phyloP scores from a whole-genome alignment of 768 basidiomycete species.

The Termitomyces sp. region DNA sequence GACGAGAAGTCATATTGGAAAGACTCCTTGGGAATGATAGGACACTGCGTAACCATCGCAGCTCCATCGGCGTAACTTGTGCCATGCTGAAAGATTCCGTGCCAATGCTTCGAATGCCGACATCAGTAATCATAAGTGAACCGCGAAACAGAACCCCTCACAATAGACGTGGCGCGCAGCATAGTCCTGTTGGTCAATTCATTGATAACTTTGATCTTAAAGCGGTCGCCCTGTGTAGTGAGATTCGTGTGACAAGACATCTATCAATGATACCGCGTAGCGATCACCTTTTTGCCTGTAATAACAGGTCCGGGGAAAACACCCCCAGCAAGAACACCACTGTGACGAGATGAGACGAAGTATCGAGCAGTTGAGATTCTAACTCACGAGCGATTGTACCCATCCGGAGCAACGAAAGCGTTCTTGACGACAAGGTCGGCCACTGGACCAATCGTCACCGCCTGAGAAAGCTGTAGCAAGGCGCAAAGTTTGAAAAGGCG shows the following conservation, averaged over 20 bases:
- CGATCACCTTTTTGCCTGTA: background rate
- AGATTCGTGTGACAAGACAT: background rate
- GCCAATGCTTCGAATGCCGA: background rate
- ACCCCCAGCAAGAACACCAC: background rate
- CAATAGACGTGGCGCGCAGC: slow-evolving; percentile 3
- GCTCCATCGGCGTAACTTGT: slow-evolving; percentile 2
- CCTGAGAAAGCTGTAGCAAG: background rate
- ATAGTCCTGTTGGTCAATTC: slow-evolving; percentile 1
- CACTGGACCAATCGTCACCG: slow-evolving; percentile 3
- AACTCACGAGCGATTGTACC: slow-evolving; percentile 1
- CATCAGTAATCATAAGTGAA: background rate
- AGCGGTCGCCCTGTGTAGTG: background rate
- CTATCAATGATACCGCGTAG: too few relatives aligned
- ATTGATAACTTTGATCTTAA: slow-evolving; percentile 5
- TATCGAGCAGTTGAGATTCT: background rate
- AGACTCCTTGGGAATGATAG: slow-evolving; percentile 1
- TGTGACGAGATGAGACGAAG: background rate
- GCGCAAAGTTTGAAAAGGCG: background rate
- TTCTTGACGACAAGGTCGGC: slow-evolving; percentile 4
- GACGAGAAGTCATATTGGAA: background rate
- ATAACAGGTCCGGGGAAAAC: slow-evolving; percentile 2
- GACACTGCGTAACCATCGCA: slow-evolving; percentile 3
- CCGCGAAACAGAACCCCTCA: background rate
- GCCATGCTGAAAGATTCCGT: slow-evolving; percentile 3
- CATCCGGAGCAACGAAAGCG: slow-evolving; percentile 1